These are phyloP conservation scores for Cocos nucifera DNA, from an alignment of 176 grass and related monocot species.

Conservation along the genomic window DNA sequence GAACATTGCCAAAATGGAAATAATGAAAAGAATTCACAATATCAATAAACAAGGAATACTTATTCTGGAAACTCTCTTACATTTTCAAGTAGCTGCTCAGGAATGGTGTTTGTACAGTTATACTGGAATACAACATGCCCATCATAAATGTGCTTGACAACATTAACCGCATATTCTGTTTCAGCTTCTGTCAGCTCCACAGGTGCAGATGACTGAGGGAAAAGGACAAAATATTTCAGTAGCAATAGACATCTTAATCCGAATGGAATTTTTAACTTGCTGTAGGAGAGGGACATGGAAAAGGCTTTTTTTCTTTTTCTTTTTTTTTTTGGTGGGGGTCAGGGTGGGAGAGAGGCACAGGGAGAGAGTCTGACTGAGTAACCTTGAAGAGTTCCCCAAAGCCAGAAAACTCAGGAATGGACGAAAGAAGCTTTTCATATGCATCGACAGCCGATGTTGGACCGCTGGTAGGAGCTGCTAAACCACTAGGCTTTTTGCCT, in stretches of 20 bases:
- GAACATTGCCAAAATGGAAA: constrained; percentile 4
- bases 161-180: constrained; percentile 97
- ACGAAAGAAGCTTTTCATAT: constrained; percentile 91
- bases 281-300: no score
- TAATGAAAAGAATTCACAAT: constrained; percentile 8
- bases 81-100: constrained; percentile 92
- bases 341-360: no score
- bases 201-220: constrained; percentile 73
- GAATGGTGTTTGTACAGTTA: constrained; percentile 96
- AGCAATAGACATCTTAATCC: no score
- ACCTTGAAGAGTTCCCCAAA: constrained; percentile 99
- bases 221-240: constrained; percentile 3
- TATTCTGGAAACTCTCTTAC: constrained; percentile 18
- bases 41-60: constrained; percentile 1
- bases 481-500: constrained; percentile 78
- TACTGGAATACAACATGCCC: constrained; percentile 80
- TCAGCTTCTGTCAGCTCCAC: constrained; percentile 97
- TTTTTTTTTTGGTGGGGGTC: no score
- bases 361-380: not conserved
- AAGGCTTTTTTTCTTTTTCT: no score
- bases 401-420: constrained; percentile 75
- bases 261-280: no score
- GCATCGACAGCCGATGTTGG: constrained; percentile 58
- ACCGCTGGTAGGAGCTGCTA: constrained; percentile 44
- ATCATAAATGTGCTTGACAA: constrained; percentile 90